Base-by-base conservation (phyloP, 768 basidiomycete genomes). In the Clathrus columnatus region DNA sequence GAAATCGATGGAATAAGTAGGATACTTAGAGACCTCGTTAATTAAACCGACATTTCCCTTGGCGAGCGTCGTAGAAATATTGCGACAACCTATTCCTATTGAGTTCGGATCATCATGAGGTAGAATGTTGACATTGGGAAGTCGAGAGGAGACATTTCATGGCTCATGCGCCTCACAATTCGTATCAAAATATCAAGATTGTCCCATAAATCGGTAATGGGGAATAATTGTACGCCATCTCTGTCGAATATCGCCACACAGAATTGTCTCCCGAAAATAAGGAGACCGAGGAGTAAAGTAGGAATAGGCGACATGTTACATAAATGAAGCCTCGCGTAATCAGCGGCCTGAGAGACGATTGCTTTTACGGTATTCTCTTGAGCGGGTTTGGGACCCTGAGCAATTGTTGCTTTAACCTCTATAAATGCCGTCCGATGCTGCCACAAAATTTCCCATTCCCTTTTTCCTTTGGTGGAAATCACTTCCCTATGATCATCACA, bases 211-310 rank as follows among this genome's bases (percentile, higher is more conserved):
- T 68, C 59, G 46, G 56, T 59, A 24, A 55, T 48, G 17, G 60
- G 60, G 24, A 67, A 69, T 51, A 67, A 55, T 7, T 50, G 42
- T 29, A 65, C 64, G 7, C 69, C 69, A 23, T 54, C 64, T 36
- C 65, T 65, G 50, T 69, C 68, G 50, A 66, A 68, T 41, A 69
- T 66, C 16, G 57, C 66, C 41, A 69, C 67, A 29, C 59, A 64
- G 51, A 70, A 70, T 16, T 62, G 26, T 14, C 53, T 51, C 7
- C 68, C 67, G 48, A 61, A 68, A 49, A 69, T 65, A 17, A 70
- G 60, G 10, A 68, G 36, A 29, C 61, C 63, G 32, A 68, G 5
- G 63, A 65, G 58, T 67, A 68, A 27, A 68, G 60, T 49, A 62
- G 61, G 59, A 68, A 69, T n/a, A n/a, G n/a, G n/a, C 1, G 69